Evolutionary conservation across 345 rosid species (phyloP), one percentile per base, ranked within the genome.

Genomic region (Melaleuca alternifolia): DNA sequence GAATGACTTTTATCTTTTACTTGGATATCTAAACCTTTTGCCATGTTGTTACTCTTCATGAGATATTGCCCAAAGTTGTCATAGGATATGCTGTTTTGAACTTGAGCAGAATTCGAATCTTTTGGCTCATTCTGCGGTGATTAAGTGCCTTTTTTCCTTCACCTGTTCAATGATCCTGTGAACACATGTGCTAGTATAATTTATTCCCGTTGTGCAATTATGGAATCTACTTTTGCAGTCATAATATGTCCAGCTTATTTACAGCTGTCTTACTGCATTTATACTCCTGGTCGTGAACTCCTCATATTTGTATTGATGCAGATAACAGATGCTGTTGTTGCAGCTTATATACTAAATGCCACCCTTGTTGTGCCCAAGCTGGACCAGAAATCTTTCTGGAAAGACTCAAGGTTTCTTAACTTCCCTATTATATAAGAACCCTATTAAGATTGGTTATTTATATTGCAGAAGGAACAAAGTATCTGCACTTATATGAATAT

Each of bases 321-420:
- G 99, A 96, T 97, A 88, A 94, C 92, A 59, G 98, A 97, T 89
- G 96, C 96, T 57, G 99, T 96, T 13, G 97, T 93, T 90, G 99
- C 93, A 46, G 99, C 99, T 59, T 97, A 97, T 91, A 95, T 97
- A 85, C 90, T 97, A 85, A 96, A 97, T 91, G 98, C 98, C 26
- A 95, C 96, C 89, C 99, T 97, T 71, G 93, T 97, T 75, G 89
- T 97, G 82, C 99, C 99, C 82, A 94, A 92, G 89, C 91, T 97
- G 85, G 99, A 96, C 91, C 94, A 94, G 87, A 90, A 94, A 13
- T 97, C 99, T 4, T 97, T 93, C 89, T 97, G 99, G 99, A 94
- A 94, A 90, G 99, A 97, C 91, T 51, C 87, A 83, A 97, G 99
- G 99, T 97, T 71, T 28, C 30, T 71, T 84, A 14, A 16, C 26